phyloP scores from a whole-genome alignment of 805 yeast genomes.

The Saccharomycopsis selenospora region DNA sequence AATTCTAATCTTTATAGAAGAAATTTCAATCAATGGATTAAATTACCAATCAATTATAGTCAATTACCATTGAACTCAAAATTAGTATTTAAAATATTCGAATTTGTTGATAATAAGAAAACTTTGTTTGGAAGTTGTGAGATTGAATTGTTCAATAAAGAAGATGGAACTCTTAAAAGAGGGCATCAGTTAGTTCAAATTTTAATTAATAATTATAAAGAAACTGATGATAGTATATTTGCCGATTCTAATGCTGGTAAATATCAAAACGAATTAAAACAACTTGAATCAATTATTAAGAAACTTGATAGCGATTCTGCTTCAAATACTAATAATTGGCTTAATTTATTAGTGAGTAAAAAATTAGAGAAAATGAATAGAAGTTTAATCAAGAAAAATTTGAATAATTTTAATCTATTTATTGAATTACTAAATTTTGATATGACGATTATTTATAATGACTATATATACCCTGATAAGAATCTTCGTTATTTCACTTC shows the following conservation, averaged over 20 bases:
- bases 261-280: constrained; percentile 13
- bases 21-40: constrained; percentile 68
- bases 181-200: constrained; percentile 61
- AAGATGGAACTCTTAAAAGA: constrained; percentile 52
- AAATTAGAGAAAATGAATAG: constrained; percentile 16
- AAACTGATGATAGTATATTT: constrained; percentile 26
- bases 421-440: constrained; percentile 39
- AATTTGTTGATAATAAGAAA: constrained; percentile 48
- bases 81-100: constrained; percentile 59
- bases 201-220: constrained; percentile 31
- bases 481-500: background rate
- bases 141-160: constrained; percentile 49
- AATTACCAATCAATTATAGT: constrained; percentile 61
- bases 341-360: constrained; percentile 12
- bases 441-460: constrained; percentile 37
- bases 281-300: constrained; percentile 10
- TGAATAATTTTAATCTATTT: constrained; percentile 27
- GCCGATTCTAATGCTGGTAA: constrained; percentile 29
- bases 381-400: constrained; percentile 10
- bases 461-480: constrained; percentile 24
- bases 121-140: constrained; percentile 55
- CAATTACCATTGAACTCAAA: constrained; percentile 62
- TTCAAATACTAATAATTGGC: constrained; percentile 13
- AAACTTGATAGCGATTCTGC: constrained; percentile 8
- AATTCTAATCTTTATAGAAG: constrained; percentile 27